Percentiles rank a stretch among this genome's conserved stretches.
Evolutionary conservation across 495 filamentous ascomycete genomes (phyloP).

Genomic region (Immersiella caudata): DNA sequence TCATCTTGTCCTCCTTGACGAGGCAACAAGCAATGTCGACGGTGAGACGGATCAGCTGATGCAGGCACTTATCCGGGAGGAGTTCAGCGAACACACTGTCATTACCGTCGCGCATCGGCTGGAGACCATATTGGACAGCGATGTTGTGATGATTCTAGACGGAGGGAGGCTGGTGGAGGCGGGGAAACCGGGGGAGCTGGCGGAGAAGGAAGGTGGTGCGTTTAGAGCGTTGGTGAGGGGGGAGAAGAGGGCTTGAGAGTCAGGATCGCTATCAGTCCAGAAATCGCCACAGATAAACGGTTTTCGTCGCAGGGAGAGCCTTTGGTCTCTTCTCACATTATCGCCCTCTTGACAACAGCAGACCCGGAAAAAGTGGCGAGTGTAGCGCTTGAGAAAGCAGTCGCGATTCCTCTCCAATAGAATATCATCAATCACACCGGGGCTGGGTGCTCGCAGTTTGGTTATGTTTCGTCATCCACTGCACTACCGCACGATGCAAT

Average conservation of each 20-base stretch:
- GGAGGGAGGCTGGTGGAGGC: slow-evolving; percentile 41
- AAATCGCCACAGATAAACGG: too few species aligned
- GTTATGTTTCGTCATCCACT: too few species aligned
- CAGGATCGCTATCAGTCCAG: too few species aligned
- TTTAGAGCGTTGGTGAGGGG: slow-evolving; percentile 13
- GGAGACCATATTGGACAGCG: slow-evolving; percentile 46
- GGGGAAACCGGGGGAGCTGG: slow-evolving; percentile 36
- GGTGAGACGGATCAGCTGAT: slow-evolving; percentile 44
- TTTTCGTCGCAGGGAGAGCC: too few species aligned
- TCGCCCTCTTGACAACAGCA: too few species aligned
- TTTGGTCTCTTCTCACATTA: too few species aligned
- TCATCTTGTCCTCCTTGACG: slow-evolving; percentile 35
- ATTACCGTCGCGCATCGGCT: slow-evolving; percentile 48
- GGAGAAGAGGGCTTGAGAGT: not conserved
- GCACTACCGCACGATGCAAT: too few species aligned
- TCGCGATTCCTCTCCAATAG: too few species aligned
- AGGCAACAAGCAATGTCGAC: slow-evolving; percentile 46
- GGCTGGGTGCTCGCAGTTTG: too few species aligned
- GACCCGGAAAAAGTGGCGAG: too few species aligned
- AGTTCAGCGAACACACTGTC: slow-evolving; percentile 50
- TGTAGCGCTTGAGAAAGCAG: too few species aligned
- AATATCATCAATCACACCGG: too few species aligned
- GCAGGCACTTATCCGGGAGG: slow-evolving; percentile 41
- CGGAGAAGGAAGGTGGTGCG: not conserved
- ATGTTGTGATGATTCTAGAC: slow-evolving; percentile 46